Conservation (phyloP, 495 filamentous ascomycete species). For the Monascus purpureus region DNA sequence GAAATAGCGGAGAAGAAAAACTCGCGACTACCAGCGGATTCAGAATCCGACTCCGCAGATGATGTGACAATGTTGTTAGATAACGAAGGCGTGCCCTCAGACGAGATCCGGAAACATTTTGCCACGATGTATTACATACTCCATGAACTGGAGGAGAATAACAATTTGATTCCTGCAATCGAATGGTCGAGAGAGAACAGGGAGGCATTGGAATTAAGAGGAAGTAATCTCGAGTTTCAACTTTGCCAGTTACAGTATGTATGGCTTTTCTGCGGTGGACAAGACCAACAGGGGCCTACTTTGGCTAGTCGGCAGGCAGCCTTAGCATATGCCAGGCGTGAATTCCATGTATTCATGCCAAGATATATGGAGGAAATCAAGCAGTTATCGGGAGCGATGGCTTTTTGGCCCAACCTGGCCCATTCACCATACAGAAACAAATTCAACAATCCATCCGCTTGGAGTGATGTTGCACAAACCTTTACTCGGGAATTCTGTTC, state of each 20-base stretch:
- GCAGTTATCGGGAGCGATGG: slow-evolving; percentile 62
- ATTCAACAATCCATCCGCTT: slow-evolving; percentile 61
- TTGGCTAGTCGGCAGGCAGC: slow-evolving; percentile 40
- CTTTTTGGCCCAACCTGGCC: slow-evolving; percentile 53
- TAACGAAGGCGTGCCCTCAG: slow-evolving; percentile 44
- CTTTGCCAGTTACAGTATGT: slow-evolving; percentile 77
- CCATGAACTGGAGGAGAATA: slow-evolving; percentile 49
- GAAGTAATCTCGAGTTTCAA: slow-evolving; percentile 90
- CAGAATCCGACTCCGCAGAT: slow-evolving; percentile 6
- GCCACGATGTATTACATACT: slow-evolving; percentile 83
- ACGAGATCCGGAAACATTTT: slow-evolving; percentile 65
- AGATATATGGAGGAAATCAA: slow-evolving; percentile 64
- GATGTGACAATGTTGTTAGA: slow-evolving; percentile 19
- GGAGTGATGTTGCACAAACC: slow-evolving; percentile 63
- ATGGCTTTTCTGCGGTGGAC: slow-evolving; percentile 53
- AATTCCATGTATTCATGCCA: slow-evolving; percentile 51
- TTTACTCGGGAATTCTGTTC: slow-evolving; percentile 94
- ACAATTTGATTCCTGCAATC: slow-evolving; percentile 71
- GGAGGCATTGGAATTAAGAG: slow-evolving; percentile 57
- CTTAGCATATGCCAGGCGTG: slow-evolving; percentile 53
- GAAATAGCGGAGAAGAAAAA: slow-evolving; percentile 37
- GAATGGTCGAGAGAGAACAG: slow-evolving; percentile 67
- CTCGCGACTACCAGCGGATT: slow-evolving; percentile 3
- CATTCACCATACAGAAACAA: slow-evolving; percentile 59
- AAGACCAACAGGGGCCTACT: slow-evolving; percentile 9